phyloP scores from a whole-genome alignment of 257 asterid species.

The Catharanthus roseus region DNA sequence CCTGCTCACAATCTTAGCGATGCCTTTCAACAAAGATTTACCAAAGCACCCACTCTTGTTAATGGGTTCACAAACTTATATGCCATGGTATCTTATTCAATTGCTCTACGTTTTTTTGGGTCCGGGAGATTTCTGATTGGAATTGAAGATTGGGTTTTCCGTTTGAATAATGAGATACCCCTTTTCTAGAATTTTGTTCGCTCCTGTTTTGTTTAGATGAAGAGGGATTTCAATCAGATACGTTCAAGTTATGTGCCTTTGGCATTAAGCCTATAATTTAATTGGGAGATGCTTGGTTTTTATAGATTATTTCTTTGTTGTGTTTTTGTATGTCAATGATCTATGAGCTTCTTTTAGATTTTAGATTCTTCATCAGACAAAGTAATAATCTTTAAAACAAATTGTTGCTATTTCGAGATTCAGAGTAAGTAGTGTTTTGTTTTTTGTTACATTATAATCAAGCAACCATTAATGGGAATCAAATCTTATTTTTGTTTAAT shows the following conservation, averaged over 20 bases:
- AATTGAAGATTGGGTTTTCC: constrained; percentile 2
- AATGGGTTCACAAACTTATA: constrained; percentile 87
- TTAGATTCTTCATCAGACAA: not conserved
- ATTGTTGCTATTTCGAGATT: not conserved
- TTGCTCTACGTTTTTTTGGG: too few species aligned
- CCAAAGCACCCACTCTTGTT: constrained; percentile 86
- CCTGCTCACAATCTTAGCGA: constrained; percentile 98
- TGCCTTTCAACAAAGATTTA: constrained; percentile 87
- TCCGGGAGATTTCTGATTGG: too few species aligned
- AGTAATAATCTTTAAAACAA: not conserved
- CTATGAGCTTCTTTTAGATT: not conserved
- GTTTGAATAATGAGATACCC: not conserved
- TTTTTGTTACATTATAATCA: not conserved
- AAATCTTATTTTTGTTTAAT: not conserved
- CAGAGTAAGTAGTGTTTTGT: not conserved
- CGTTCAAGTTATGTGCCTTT: not conserved
- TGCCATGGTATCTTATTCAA: constrained; percentile 63
- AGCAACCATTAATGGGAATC: not conserved
- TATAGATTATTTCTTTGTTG: not conserved
- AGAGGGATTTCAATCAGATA: not conserved
- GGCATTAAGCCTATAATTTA: not conserved
- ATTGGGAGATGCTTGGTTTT: not conserved
- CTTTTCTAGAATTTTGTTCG: not conserved
- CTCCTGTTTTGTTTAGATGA: not conserved
- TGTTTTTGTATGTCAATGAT: too few species aligned